Conservation (phyloP, 306 rosid genomes). For the Cicer cuneatum region DNA sequence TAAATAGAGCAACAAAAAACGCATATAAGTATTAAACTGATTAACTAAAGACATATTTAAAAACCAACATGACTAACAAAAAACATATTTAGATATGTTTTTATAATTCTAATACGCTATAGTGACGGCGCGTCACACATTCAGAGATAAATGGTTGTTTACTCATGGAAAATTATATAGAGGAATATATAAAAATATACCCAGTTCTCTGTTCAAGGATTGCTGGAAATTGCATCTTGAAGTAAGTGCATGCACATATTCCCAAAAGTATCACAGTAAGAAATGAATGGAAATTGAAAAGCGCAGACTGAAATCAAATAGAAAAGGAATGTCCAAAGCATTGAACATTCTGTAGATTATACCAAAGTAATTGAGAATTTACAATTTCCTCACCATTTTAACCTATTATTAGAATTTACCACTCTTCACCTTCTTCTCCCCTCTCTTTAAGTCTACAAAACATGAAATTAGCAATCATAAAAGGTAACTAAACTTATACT, state of each 20-base stretch:
- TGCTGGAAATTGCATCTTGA: slow-evolving; percentile 64
- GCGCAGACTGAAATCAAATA: slow-evolving; percentile 55
- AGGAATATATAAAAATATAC: slow-evolving; percentile 30
- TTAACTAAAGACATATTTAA: too few species aligned
- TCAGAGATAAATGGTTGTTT: too few species aligned
- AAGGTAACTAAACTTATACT: background rate
- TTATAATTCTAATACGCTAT: too few species aligned
- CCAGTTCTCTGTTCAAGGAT: slow-evolving; percentile 60
- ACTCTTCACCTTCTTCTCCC: slow-evolving; percentile 38
- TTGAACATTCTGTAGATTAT: background rate
- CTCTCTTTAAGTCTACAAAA: slow-evolving; percentile 24
- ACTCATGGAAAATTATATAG: slow-evolving; percentile 2
- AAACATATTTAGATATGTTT: too few species aligned
- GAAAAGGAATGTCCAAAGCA: slow-evolving; percentile 39
- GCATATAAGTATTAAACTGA: too few species aligned
- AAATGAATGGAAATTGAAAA: slow-evolving; percentile 63
- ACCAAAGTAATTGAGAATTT: slow-evolving; percentile 1
- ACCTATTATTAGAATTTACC: slow-evolving; percentile 21
- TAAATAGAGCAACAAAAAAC: too few species aligned
- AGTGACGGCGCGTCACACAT: too few species aligned
- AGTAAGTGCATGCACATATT: slow-evolving; percentile 58
- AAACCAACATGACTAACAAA: too few species aligned
- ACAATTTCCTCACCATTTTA: slow-evolving; percentile 43
- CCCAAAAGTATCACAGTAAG: slow-evolving; percentile 57
- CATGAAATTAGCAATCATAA: slow-evolving; percentile 18